Evolutionary conservation across 495 filamentous ascomycete genomes (phyloP).

Genomic region (Tuber magnatum): DNA sequence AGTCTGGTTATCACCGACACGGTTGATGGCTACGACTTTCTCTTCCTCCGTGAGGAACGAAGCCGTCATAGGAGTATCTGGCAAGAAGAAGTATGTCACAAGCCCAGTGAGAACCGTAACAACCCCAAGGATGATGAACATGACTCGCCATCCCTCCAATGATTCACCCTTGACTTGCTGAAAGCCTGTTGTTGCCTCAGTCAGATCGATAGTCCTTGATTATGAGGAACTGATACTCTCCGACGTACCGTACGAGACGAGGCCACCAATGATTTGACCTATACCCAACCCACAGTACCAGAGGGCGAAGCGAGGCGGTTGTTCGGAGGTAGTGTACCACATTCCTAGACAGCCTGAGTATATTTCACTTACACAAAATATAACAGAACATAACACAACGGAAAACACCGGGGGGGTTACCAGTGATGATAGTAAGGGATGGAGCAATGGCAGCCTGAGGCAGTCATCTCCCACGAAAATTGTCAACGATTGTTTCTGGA

Average conservation of each 20-base stretch:
- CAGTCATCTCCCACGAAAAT: neutral
- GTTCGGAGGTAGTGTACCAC: constrained; percentile 60
- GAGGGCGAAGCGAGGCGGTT: constrained; percentile 54
- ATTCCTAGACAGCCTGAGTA: constrained; percentile 44
- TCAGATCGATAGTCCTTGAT: neutral
- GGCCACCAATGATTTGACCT: constrained; percentile 57
- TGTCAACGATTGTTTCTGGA: neutral
- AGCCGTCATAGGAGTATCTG: constrained; percentile 50
- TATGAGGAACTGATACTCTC: neutral
- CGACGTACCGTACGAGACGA: constrained; percentile 50
- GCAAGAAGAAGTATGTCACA: constrained; percentile 49
- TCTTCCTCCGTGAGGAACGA: constrained; percentile 50
- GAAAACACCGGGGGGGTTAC: constrained; percentile 23
- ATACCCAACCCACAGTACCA: constrained; percentile 62
- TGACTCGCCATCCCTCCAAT: constrained; percentile 55
- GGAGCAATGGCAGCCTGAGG: constrained; percentile 54
- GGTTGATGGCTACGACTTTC: constrained; percentile 44
- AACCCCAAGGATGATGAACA: constrained; percentile 57
- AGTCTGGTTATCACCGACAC: constrained; percentile 51
- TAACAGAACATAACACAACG: neutral
- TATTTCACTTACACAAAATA: neutral
- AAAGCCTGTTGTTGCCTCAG: constrained; percentile 41
- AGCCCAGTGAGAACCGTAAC: constrained; percentile 51
- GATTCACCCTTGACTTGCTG: constrained; percentile 48
- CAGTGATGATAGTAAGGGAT: constrained; percentile 51